Conservation (phyloP, 2,329 filamentous ascomycete genomes). For the Colletotrichum siamense region DNA sequence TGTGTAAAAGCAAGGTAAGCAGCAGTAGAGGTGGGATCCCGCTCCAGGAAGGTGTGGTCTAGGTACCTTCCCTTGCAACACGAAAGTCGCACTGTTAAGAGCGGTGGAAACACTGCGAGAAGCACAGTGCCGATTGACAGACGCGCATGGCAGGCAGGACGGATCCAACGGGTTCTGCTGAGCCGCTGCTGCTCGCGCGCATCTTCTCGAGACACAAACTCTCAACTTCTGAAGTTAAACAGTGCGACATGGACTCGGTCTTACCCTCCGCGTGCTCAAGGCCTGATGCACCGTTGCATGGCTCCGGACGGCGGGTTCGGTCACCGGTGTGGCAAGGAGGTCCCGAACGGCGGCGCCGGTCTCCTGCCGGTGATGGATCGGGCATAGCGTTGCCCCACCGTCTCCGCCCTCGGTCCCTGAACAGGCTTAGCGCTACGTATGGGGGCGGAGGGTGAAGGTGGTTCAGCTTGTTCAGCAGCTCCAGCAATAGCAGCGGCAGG, state of each 20-base stretch:
- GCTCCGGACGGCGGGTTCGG: slow-evolving; percentile 6
- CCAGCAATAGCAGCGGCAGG: background rate
- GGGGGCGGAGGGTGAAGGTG: background rate
- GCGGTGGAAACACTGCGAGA: background rate
- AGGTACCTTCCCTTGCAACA: background rate
- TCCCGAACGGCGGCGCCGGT: background rate
- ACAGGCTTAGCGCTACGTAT: slow-evolving; percentile 1
- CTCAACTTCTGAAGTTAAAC: background rate
- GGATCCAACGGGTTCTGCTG: background rate
- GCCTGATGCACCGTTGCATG: background rate
- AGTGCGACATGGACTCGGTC: background rate
- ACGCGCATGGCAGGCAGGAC: background rate
- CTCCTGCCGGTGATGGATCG: slow-evolving; percentile 9
- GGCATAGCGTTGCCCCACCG: background rate
- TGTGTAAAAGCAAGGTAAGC: background rate
- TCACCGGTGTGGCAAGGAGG: slow-evolving; percentile 3
- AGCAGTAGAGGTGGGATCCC: background rate
- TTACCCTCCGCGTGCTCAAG: background rate
- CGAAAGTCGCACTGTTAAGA: background rate
- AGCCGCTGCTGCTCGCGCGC: background rate
- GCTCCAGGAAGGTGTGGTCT: background rate
- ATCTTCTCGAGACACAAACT: background rate
- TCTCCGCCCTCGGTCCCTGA: slow-evolving; percentile 4
- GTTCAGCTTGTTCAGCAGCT: slow-evolving; percentile 9
- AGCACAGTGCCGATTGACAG: background rate